Evolutionary conservation across 257 asterid species (phyloP).

Genomic region (Agastache rugosa): DNA sequence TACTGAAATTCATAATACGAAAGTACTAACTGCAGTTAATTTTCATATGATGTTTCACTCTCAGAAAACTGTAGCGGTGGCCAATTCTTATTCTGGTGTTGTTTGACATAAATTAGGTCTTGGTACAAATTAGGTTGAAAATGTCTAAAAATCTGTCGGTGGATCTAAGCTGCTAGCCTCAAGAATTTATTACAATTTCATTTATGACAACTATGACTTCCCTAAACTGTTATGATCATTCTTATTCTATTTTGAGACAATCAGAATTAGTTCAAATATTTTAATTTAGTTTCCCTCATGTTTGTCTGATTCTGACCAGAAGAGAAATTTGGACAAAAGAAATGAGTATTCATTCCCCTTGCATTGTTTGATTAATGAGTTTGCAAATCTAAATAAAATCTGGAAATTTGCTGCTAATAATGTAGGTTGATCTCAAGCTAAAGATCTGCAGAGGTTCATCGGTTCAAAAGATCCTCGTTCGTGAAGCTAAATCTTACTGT

Average conservation of each 20-base stretch:
- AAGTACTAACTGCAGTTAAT: slow-evolving; percentile 11
- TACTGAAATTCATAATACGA: neutral
- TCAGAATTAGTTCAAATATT: neutral
- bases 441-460: slow-evolving; percentile 96
- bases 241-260: slow-evolving; percentile 17
- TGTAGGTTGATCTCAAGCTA: slow-evolving; percentile 93
- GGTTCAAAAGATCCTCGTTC: slow-evolving; percentile 66
- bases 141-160: slow-evolving; percentile 47
- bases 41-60: slow-evolving; percentile 16
- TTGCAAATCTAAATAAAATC: neutral
- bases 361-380: neutral
- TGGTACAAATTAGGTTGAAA: slow-evolving; percentile 23
- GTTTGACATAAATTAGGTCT: slow-evolving; percentile 26
- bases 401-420: slow-evolving; percentile 25
- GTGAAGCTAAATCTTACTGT: slow-evolving; percentile 74
- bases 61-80: slow-evolving; percentile 31
- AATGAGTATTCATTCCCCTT: neutral
- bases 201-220: slow-evolving; percentile 30
- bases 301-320: neutral
- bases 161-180: slow-evolving; percentile 45
- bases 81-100: slow-evolving; percentile 10
- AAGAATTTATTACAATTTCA: slow-evolving; percentile 37
- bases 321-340: neutral
- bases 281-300: neutral
- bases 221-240: neutral